Base-by-base conservation (phyloP, 164 flowering plant genomes). In the Litsea cubeba region DNA sequence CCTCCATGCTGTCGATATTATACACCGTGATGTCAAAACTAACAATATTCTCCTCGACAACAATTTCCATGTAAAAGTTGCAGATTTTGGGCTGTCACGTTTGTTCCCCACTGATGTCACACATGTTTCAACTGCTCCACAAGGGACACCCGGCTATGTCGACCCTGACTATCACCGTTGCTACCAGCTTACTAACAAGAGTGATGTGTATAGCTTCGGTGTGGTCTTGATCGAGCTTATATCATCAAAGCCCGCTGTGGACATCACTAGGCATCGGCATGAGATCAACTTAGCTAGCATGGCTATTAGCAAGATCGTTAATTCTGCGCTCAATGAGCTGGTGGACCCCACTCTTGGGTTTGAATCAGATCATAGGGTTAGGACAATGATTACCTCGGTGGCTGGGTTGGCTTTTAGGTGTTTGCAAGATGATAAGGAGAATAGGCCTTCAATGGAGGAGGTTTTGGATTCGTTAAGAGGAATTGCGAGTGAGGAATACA, bases 141-240 rank as follows among this genome's bases (percentile, higher is more conserved):
- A 89, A 50, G 97, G 97, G 54, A 89, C 94, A 20, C 95, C 95
- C 0, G 97, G 97, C n/a, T 92, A 92, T 72, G 93, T 92, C 0
- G 97, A 92, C 71, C 97, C 97, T 0, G 90, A 89, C 71, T 92
- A 92, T 71, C 86, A 89, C 82, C 88, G 88, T n/a, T 85, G 89
- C 77, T 92, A 89, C 82, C 90, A 86, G 24, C 88, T 92, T 26
- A 92, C 94, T 0, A 85, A 83, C 54, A 93, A 90, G 81, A 93
- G 97, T 32, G 97, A 92, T 69, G 97, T 92, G 22, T 92, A 87
- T 63, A 92, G 97, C 76, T 92, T 92, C 63, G 97, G 97, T 0
- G 97, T 93, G 62, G 94, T 93, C 12, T 74, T 93, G 74, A 63
- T 85, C 1, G 97, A 93, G 80, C 90, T 93, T 14, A 84, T 93